Base-by-base conservation (phyloP, 2,329 filamentous ascomycete species). In the Xylaria sp. region DNA sequence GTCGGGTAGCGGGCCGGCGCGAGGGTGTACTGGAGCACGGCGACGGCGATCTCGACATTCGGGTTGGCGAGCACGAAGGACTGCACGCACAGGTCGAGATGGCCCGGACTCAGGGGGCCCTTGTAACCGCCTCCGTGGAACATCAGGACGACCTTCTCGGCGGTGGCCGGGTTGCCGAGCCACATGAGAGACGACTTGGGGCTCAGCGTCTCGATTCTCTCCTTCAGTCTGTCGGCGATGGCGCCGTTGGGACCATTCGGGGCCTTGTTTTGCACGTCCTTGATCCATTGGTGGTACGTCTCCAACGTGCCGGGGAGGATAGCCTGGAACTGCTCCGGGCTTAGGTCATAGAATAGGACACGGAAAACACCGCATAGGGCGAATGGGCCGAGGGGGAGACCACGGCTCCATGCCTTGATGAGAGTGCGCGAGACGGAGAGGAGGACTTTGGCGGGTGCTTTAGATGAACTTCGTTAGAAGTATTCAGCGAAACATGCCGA, bases 81-180 rank as follows among this genome's bases (percentile, higher is more conserved):
- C 23, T 46, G 53, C 8, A 47, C 44, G 13, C 53, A 55, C 13
- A n/a, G 37, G 7, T 55, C 42, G 39, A 55, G 42, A 11, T 48
- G 42, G 4, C 53, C 53, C 2, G 42, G 13, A 8, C n/a, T 11
- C 35, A 55, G 4, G 5, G 53, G 53, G 1, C 13, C 53, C 39
- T 47, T 47, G 42, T 55, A 55, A 18, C 53, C 53, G 42, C 53
- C 53, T 48, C 53, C 53, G 16, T 46, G 53, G 53, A 47, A 48
- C 10, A 13, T 37, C 5, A 48, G n/a, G 13, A 55, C 53, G 23
- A 34, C 23, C 30, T 46, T 47, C 8, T 30, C 23, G 8, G 53
- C 53, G 39, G 23, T 47, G 19, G 23, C 18, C n/a, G 39, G 53
- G 39, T 55, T 55, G 4, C 53, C 53, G 42, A 55, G 23, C 53